Conservation (phyloP, 352 stramenopile species). For the Pythium aristosporum region DNA sequence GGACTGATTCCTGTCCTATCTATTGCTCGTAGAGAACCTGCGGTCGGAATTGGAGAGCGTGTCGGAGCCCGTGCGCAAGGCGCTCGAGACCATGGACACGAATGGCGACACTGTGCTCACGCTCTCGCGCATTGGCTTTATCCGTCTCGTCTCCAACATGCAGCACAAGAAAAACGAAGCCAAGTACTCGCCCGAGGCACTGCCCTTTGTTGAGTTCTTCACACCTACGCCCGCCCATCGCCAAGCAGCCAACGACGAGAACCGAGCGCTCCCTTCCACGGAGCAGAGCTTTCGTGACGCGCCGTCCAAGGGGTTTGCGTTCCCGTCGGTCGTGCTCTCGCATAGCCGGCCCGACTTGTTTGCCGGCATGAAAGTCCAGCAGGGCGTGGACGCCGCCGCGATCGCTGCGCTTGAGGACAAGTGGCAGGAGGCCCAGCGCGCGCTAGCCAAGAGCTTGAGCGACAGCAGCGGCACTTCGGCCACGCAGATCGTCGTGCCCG, state of each 20-base stretch:
- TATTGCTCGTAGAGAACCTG: slow-evolving; percentile 44
- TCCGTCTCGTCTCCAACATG: slow-evolving; percentile 67
- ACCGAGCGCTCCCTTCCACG: slow-evolving; percentile 51
- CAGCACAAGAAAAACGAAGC: slow-evolving; percentile 52
- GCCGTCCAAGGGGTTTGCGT: slow-evolving; percentile 30
- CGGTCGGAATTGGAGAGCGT: slow-evolving; percentile 59
- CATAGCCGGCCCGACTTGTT: slow-evolving; percentile 71
- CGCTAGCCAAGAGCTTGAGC: slow-evolving; percentile 48
- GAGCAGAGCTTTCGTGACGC: slow-evolving; percentile 58
- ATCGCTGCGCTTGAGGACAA: slow-evolving; percentile 57
- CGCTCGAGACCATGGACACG: slow-evolving; percentile 54
- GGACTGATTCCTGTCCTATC: too few relatives aligned
- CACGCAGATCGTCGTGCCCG: slow-evolving; percentile 50
- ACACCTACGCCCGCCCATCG: slow-evolving; percentile 66
- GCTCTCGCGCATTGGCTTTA: slow-evolving; percentile 55
- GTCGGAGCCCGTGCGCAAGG: slow-evolving; percentile 51
- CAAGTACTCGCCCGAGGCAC: slow-evolving; percentile 51
- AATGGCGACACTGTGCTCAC: slow-evolving; percentile 60
- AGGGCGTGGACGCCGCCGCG: slow-evolving; percentile 37
- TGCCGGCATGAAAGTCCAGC: slow-evolving; percentile 58
- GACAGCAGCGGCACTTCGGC: slow-evolving; percentile 16
- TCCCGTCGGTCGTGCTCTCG: slow-evolving; percentile 72
- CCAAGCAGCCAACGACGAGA: slow-evolving; percentile 52
- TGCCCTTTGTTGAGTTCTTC: slow-evolving; percentile 67
- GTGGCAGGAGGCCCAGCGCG: slow-evolving; percentile 62